Evolutionary conservation across 2,329 filamentous ascomycete genomes (phyloP).

Genomic region (Fusarium nygamai): DNA sequence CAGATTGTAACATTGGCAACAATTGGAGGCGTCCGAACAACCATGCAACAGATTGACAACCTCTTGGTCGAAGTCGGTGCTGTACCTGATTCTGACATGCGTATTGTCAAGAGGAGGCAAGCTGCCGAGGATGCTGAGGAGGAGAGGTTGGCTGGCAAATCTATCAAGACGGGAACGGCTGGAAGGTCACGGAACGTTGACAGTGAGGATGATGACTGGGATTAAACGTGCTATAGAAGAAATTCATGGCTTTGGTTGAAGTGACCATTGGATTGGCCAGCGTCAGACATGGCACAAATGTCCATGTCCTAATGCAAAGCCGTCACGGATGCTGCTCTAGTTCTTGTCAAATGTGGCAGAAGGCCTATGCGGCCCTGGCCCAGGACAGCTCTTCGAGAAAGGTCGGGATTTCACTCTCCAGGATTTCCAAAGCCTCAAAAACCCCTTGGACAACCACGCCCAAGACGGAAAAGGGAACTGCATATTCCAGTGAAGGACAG

Average conservation of each 20-base stretch:
- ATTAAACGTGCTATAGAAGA: slow-evolving; percentile 52
- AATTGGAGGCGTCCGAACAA: slow-evolving; percentile 76
- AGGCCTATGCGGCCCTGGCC: not conserved
- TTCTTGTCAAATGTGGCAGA: not conserved
- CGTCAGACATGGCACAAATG: not conserved
- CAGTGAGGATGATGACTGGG: slow-evolving; percentile 71
- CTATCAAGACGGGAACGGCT: slow-evolving; percentile 62
- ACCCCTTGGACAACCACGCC: not conserved
- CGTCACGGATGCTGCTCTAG: not conserved
- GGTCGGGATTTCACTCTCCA: not conserved
- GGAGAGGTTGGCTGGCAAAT: slow-evolving; percentile 61
- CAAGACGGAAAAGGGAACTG: not conserved
- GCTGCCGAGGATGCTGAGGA: slow-evolving; percentile 70
- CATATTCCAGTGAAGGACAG: not conserved
- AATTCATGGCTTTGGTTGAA: not conserved
- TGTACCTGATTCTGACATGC: slow-evolving; percentile 79
- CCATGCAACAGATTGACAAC: slow-evolving; percentile 79
- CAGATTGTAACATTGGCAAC: slow-evolving; percentile 91
- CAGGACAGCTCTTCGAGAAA: not conserved
- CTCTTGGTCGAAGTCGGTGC: slow-evolving; percentile 85
- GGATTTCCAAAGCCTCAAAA: not conserved
- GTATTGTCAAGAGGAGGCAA: slow-evolving; percentile 72
- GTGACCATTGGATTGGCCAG: not conserved
- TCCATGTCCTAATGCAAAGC: not conserved
- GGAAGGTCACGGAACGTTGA: slow-evolving; percentile 55